These are phyloP conservation scores for Solioccasus polychromus DNA, from an alignment of 768 basidiomycete species.

Conservation along the genomic window DNA sequence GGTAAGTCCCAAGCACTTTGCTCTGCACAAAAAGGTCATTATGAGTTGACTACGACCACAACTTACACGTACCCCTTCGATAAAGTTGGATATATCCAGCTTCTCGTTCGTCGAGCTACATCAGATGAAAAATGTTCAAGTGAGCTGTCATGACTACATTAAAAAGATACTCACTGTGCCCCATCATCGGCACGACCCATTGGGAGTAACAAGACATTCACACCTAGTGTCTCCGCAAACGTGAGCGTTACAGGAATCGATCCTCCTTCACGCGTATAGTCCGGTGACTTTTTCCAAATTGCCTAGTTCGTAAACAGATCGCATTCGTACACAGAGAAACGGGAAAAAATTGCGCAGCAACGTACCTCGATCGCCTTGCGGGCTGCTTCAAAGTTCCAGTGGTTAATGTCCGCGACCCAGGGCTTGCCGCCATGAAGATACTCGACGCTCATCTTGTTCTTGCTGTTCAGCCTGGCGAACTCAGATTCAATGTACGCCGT, in stretches of 20 bases:
- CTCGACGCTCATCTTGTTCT: constrained; percentile 77
- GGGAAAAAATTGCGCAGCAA: not conserved
- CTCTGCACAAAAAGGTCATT: constrained; percentile 18
- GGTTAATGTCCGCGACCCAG: constrained; percentile 81
- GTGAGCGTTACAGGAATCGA: constrained; percentile 93
- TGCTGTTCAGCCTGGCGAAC: constrained; percentile 81
- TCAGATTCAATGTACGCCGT: constrained; percentile 66
- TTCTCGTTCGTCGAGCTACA: constrained; percentile 91
- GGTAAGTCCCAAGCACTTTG: constrained; percentile 32
- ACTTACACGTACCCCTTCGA: constrained; percentile 62
- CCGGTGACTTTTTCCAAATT: constrained; percentile 72
- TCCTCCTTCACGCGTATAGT: constrained; percentile 89
- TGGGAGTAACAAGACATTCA: constrained; percentile 86
- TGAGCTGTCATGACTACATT: not conserved
- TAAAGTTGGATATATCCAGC: constrained; percentile 85
- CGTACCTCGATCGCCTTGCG: constrained; percentile 75
- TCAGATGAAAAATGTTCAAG: not conserved
- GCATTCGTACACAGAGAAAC: not conserved
- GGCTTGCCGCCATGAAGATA: constrained; percentile 80
- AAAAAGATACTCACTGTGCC: constrained; percentile 62
- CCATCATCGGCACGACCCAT: constrained; percentile 96
- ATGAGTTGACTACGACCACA: not conserved
- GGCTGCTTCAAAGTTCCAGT: constrained; percentile 94
- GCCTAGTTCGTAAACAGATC: constrained; percentile 12
- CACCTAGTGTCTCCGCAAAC: constrained; percentile 82